A percentile compares a stretch with the other conserved stretches of the same genome.
Conservation (phyloP, 2,329 filamentous ascomycete species). For the Colletotrichum salicis region DNA sequence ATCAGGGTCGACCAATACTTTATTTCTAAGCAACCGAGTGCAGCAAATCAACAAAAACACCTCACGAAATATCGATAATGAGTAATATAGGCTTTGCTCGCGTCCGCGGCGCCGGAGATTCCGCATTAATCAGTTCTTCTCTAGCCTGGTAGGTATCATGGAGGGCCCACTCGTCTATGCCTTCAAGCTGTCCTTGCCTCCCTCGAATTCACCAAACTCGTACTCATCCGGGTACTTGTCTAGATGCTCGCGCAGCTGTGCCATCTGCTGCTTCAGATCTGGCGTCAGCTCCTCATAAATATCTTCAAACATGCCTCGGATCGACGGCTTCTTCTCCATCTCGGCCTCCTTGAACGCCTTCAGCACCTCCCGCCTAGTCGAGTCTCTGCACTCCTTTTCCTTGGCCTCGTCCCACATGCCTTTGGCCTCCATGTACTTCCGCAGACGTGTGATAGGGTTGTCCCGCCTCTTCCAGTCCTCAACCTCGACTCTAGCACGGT, state of each 20-base stretch:
- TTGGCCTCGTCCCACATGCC: slow-evolving; percentile 86
- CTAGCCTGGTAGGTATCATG: slow-evolving; percentile 9
- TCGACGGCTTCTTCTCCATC: slow-evolving; percentile 80
- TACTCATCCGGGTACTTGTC: slow-evolving; percentile 93
- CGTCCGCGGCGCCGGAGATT: neutral
- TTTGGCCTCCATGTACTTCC: slow-evolving; percentile 90
- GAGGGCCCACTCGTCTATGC: slow-evolving; percentile 33
- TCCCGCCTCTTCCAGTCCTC: slow-evolving; percentile 94
- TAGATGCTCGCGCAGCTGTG: slow-evolving; percentile 78
- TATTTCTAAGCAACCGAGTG: slow-evolving; percentile 18
- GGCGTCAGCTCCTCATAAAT: slow-evolving; percentile 90
- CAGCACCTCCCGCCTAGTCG: slow-evolving; percentile 78
- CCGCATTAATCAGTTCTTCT: neutral
- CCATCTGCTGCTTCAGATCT: slow-evolving; percentile 78
- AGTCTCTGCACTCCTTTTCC: slow-evolving; percentile 77
- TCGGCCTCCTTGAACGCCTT: slow-evolving; percentile 87
- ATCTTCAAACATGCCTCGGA: slow-evolving; percentile 82
- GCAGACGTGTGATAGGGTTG: slow-evolving; percentile 84
- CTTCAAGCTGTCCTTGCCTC: slow-evolving; percentile 73
- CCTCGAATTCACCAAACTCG: slow-evolving; percentile 81
- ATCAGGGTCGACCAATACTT: slow-evolving; percentile 9
- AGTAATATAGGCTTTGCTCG: neutral
- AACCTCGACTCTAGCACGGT: slow-evolving; percentile 91
- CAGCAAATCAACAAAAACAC: neutral
- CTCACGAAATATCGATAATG: neutral